These are phyloP conservation scores for Alternaria gansuensis DNA, from an alignment of 2,329 filamentous ascomycete genomes.

Conservation along the genomic window DNA sequence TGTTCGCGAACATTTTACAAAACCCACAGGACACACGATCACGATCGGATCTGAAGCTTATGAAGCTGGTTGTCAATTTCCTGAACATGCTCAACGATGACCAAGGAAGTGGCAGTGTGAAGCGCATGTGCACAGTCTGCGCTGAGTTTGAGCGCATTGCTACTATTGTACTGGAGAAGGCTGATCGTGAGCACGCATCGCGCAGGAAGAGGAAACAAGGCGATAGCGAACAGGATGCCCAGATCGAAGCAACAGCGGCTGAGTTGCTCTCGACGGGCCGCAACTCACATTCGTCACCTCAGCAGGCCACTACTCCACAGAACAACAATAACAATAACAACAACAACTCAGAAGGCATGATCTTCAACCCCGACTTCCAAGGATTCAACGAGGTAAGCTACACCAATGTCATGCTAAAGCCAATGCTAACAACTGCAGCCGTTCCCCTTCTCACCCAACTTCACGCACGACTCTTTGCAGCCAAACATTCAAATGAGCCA, in stretches of 20 bases:
- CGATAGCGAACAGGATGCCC: constrained; percentile 59
- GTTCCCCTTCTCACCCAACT: constrained; percentile 54
- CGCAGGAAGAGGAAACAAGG: constrained; percentile 84
- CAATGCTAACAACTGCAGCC: constrained; percentile 40
- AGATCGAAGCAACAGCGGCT: constrained; percentile 50
- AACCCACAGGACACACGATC: constrained; percentile 91
- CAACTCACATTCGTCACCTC: constrained; percentile 42
- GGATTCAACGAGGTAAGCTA: constrained; percentile 50
- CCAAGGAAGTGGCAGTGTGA: constrained; percentile 87
- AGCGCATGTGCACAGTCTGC: constrained; percentile 92
- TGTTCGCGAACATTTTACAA: constrained; percentile 96
- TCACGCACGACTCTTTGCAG: constrained; percentile 52
- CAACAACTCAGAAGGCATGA: constrained; percentile 33
- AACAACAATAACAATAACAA: constrained; percentile 6
- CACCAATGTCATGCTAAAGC: fast-evolving
- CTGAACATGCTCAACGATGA: constrained; percentile 88
- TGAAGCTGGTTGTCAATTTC: constrained; percentile 93
- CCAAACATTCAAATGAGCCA: constrained; percentile 38
- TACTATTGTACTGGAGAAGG: constrained; percentile 86
- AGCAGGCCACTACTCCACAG: constrained; percentile 34
- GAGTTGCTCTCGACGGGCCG: constrained; percentile 47
- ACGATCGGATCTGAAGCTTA: constrained; percentile 85
- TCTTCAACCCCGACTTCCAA: constrained; percentile 50
- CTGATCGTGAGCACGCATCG: constrained; percentile 82
- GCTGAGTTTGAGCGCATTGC: constrained; percentile 97